phyloP scores from a whole-genome alignment of 1,284 basidiomycete species.

The Fistulina hepatica region DNA sequence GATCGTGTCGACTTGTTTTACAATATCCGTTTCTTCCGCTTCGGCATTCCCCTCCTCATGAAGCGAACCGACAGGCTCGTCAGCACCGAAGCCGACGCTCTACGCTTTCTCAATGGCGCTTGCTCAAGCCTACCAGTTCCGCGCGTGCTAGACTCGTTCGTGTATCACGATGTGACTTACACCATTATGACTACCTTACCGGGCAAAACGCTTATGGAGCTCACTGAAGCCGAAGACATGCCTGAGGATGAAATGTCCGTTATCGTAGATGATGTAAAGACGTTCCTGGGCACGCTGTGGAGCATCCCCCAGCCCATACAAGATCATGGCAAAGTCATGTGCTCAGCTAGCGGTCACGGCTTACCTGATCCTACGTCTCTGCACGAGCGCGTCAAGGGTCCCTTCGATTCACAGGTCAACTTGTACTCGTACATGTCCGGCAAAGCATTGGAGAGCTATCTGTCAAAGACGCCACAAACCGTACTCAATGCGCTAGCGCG shows the following conservation, averaged over 20 bases:
- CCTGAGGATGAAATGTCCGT: not conserved
- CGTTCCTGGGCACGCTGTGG: not conserved
- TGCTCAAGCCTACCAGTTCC: not conserved
- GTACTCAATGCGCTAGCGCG: not conserved
- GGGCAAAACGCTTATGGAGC: not conserved
- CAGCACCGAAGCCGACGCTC: not conserved
- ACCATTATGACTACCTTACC: not conserved
- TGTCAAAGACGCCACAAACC: not conserved
- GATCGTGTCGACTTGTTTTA: too few relatives aligned
- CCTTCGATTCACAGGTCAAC: not conserved
- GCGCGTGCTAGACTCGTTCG: not conserved
- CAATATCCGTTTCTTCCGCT: not conserved
- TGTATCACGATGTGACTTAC: not conserved
- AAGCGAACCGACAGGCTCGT: not conserved
- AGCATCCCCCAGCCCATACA: not conserved
- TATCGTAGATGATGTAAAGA: not conserved
- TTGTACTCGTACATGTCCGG: not conserved
- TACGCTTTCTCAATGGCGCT: not conserved
- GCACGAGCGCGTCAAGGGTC: not conserved
- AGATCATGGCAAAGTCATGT: not conserved
- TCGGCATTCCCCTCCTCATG: not conserved
- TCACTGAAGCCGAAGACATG: not conserved
- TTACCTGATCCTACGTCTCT: not conserved
- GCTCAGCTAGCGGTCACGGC: not conserved
- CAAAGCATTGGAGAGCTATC: not conserved